Percentiles rank a stretch among this genome's conserved stretches.
Evolutionary conservation across 2,329 filamentous ascomycete species (phyloP).

Genomic region (Aspergillus brunneoviolaceus): DNA sequence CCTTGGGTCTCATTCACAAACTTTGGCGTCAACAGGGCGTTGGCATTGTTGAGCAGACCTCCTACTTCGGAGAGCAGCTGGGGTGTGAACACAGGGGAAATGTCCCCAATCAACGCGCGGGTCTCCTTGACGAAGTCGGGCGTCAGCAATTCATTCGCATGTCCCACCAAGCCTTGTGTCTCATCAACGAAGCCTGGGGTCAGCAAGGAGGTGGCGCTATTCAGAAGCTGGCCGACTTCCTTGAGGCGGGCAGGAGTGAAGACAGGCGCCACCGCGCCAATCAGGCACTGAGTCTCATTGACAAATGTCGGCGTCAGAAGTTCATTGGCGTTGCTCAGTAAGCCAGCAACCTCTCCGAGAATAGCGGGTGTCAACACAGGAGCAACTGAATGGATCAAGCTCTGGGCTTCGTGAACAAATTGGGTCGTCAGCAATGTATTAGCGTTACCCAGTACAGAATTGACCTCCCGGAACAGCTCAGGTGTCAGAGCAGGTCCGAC

Average conservation of each 20-base stretch:
- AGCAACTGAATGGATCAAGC: conserved; percentile 22
- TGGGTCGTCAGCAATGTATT: conserved; percentile 33
- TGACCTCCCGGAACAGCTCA: conserved; percentile 26
- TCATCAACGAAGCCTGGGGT: conserved; percentile 33
- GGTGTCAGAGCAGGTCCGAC: conserved; percentile 27
- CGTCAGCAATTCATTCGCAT: conserved; percentile 26
- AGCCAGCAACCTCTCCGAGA: conserved; percentile 21
- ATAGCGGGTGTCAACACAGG: conserved; percentile 25
- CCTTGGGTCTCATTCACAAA: conserved; percentile 19
- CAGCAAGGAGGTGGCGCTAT: conserved; percentile 32
- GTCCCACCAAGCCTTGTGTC: conserved; percentile 22
- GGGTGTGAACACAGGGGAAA: conserved; percentile 19
- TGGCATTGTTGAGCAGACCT: conserved; percentile 21
- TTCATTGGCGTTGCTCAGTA: conserved; percentile 24
- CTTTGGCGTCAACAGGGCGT: conserved; percentile 30
- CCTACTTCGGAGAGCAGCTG: conserved; percentile 22
- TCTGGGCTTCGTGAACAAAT: conserved; percentile 27
- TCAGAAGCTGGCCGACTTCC: conserved; percentile 24
- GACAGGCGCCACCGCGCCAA: conserved; percentile 18
- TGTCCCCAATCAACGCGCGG: conserved; percentile 13
- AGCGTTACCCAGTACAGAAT: conserved; percentile 25
- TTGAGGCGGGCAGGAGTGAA: conserved; percentile 27
- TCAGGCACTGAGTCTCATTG: conserved; percentile 20
- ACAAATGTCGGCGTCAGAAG: conserved; percentile 23
- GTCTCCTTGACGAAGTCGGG: conserved; percentile 23